A percentile compares a stretch with the other conserved stretches of the same genome.
These are phyloP conservation scores for Sodiomyces alkalinus DNA, from an alignment of 2,329 filamentous ascomycete genomes.

Conservation along the genomic window DNA sequence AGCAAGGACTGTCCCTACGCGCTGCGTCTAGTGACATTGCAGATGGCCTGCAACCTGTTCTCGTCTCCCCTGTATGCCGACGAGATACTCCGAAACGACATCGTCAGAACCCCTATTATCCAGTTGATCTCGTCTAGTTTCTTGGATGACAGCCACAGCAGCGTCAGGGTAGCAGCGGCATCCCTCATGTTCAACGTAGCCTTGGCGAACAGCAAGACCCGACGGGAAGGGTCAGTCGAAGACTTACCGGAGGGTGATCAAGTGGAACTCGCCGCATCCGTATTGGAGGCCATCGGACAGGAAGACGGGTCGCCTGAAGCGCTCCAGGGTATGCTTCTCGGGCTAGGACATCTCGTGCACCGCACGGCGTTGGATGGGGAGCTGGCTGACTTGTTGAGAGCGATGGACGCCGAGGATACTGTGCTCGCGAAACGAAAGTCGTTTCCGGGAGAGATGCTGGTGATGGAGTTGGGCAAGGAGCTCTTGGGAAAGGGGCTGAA, in stretches of 20 bases:
- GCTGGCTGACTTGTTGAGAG: constrained; percentile 62
- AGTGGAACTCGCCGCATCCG: constrained; percentile 65
- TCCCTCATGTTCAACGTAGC: constrained; percentile 75
- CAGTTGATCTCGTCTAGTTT: constrained; percentile 62
- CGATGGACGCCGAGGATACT: constrained; percentile 57
- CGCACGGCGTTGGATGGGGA: constrained; percentile 55
- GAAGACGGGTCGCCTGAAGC: constrained; percentile 53
- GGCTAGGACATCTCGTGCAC: constrained; percentile 63
- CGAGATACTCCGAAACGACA: constrained; percentile 37
- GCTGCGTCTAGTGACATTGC: constrained; percentile 67
- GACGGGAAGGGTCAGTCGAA: constrained; percentile 41
- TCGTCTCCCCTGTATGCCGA: constrained; percentile 55
- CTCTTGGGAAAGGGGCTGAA: constrained; percentile 34
- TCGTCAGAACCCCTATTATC: constrained; percentile 43
- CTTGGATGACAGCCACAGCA: constrained; percentile 59
- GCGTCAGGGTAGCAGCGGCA: constrained; percentile 66
- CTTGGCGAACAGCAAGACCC: constrained; percentile 49
- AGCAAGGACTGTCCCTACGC: constrained; percentile 56
- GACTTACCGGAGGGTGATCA: constrained; percentile 54
- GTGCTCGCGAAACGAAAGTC: constrained; percentile 40
- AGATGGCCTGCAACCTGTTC: constrained; percentile 77
- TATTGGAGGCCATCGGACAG: constrained; percentile 55
- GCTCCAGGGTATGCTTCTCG: constrained; percentile 60
- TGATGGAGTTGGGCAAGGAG: constrained; percentile 37
- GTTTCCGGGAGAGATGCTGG: constrained; percentile 42